Base-by-base conservation (phyloP, 1,284 basidiomycete genomes). In the Termitomyces sp. region DNA sequence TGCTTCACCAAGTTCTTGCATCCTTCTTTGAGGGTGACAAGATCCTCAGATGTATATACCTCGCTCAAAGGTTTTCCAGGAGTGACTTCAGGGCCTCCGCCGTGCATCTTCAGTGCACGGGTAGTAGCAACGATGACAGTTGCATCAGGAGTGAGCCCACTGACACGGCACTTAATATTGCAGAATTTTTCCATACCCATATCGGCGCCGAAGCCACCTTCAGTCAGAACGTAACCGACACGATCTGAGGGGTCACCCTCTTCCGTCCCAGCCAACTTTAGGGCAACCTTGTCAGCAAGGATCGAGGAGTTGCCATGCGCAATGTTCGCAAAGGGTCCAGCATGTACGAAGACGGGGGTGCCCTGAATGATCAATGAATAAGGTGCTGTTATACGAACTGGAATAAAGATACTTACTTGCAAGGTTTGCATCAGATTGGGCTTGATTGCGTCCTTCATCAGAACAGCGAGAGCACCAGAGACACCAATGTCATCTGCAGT, bases 181-280 rank as follows among this genome's bases (percentile, higher is more conserved):
- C 94, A 98, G 81, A 99, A 99, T 73, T 99, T 95, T 75, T 95
- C 92, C 91, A 95, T 93, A 58, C 94, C 96, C 83, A 99, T 99
- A 71, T 99, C 96, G 21, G 97, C 96, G 58, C 96, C 97, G 71
- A 99, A 99, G 21, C 96, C 96, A 65, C 95, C 96, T 73, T 99
- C 96, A 35, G 96, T 99, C 62, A 99, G 85, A 54, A 99, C 97
- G 65, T 97, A 99, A 34, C 96, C 96, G 41, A 88, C 84, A 54
- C 86, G 84, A 52, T 88, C 85, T 9, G 84, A 63, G 1, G 82
- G 74, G 65, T 98, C 96, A 50, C 94, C 95, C 62, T 90, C 81
- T 70, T 99, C 96, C n/a, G 88, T 88, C 61, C 96, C 96, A 7
- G 94, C 97, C 35, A 99, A 86, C 75, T 99, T 99, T 64, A 99